Evolutionary conservation across 2,329 filamentous ascomycete species (phyloP).

Genomic region (Claviceps citrina): DNA sequence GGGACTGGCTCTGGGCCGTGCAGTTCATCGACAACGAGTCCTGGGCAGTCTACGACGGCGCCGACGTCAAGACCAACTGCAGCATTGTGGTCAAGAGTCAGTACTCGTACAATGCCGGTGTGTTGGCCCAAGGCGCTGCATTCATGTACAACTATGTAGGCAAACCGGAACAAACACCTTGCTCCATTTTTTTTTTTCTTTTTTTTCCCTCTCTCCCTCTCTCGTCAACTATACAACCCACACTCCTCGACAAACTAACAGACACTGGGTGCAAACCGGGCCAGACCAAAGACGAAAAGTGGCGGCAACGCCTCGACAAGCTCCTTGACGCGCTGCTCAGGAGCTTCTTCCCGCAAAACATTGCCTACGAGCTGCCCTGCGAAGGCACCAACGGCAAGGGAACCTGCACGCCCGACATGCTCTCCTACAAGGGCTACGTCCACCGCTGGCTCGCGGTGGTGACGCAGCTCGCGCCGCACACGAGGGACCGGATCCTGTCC

Average conservation of each 20-base stretch:
- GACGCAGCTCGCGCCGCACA: constrained; percentile 38
- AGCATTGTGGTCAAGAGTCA: constrained; percentile 43
- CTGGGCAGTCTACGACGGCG: constrained; percentile 51
- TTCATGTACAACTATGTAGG: constrained; percentile 51
- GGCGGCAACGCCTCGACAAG: constrained; percentile 27
- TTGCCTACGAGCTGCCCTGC: constrained; percentile 53
- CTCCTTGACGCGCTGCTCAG: constrained; percentile 34
- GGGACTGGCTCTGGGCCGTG: constrained; percentile 33
- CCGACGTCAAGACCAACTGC: constrained; percentile 41
- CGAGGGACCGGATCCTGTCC: constrained; percentile 29
- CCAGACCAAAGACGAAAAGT: constrained; percentile 7
- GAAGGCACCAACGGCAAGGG: constrained; percentile 28
- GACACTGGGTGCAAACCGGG: no score
- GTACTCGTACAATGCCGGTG: constrained; percentile 51
- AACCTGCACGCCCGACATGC: constrained; percentile 47
- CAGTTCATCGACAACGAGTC: constrained; percentile 42
- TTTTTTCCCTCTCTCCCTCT: neutral
- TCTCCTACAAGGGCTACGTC: constrained; percentile 21
- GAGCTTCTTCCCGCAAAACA: constrained; percentile 38
- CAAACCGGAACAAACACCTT: constrained; percentile 5
- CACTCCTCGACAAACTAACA: no score
- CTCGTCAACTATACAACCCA: no score
- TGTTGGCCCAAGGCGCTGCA: constrained; percentile 46
- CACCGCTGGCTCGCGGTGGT: constrained; percentile 38
- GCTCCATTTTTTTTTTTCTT: no score